These are phyloP conservation scores for Globisporangium takayamanum DNA, from an alignment of 352 stramenopile genomes.

Conservation along the genomic window DNA sequence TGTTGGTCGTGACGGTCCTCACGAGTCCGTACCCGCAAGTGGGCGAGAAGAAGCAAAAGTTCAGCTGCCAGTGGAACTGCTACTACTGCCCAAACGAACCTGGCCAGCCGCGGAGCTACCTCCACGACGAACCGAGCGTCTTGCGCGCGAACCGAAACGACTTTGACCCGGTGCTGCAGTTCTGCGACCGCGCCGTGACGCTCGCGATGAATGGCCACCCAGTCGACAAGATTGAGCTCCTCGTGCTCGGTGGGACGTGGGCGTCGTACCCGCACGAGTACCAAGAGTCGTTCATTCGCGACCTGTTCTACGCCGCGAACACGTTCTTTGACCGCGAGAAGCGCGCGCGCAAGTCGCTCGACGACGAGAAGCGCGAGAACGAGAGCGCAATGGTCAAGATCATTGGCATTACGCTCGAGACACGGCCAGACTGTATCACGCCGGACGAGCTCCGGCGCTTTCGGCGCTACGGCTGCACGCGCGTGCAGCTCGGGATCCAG, in stretches of 20 bases:
- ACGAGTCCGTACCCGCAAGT: conserved; percentile 88
- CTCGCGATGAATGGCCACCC: conserved; percentile 90
- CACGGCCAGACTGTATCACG: conserved; percentile 87
- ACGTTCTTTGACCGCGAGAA: conserved; percentile 83
- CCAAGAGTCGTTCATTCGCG: conserved; percentile 88
- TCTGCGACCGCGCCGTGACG: conserved; percentile 87
- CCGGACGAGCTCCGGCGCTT: conserved; percentile 82
- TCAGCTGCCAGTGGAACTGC: conserved; percentile 94
- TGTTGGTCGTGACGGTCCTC: conserved; percentile 90
- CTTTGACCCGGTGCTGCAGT: conserved; percentile 90
- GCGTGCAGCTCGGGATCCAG: conserved; percentile 88
- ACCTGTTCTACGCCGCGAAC: conserved; percentile 91
- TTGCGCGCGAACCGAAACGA: conserved; percentile 89
- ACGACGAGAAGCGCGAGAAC: conserved; percentile 88
- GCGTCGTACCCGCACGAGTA: conserved; percentile 89
- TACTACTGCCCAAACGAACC: conserved; percentile 94
- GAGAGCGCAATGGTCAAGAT: conserved; percentile 81
- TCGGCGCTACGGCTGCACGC: conserved; percentile 79
- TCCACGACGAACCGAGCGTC: conserved; percentile 91
- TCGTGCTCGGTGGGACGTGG: conserved; percentile 90
- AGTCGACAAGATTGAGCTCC: conserved; percentile 90
- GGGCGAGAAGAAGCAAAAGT: conserved; percentile 72
- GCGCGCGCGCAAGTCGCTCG: conserved; percentile 58
- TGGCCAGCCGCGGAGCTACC: conserved; percentile 87
- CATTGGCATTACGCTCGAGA: conserved; percentile 90